Conservation (phyloP, 306 rosid species). For the Cucurbita argyrosperma region DNA sequence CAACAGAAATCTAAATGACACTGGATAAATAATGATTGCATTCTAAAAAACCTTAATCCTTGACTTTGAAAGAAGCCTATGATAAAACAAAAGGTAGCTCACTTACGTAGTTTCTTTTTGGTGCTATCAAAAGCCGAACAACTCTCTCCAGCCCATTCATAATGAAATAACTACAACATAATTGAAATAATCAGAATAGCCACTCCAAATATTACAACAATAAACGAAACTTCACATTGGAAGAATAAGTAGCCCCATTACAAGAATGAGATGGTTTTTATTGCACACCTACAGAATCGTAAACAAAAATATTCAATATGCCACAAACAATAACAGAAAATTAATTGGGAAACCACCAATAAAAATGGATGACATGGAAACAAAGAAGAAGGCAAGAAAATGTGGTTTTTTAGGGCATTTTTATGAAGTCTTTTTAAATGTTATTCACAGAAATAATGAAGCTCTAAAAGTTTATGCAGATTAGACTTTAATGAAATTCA, state of each 20-base stretch:
- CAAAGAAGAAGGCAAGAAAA: background rate
- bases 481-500: background rate
- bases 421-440: background rate
- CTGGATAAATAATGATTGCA: background rate
- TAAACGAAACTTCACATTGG: background rate
- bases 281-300: too few species aligned
- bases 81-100: constrained; percentile 4
- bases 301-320: background rate
- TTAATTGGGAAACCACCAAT: background rate
- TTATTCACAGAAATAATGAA: background rate
- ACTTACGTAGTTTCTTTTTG: constrained; percentile 83
- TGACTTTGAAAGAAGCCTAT: background rate
- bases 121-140: constrained; percentile 65
- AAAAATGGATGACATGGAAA: background rate
- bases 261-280: background rate
- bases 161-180: constrained; percentile 59
- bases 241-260: background rate
- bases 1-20: background rate
- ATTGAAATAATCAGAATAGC: background rate
- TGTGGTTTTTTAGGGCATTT: background rate
- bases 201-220: background rate
- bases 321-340: background rate
- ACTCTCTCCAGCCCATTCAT: constrained; percentile 89
- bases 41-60: constrained; percentile 6
- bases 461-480: background rate